Evolutionary conservation across 805 yeast species (phyloP).

Genomic region (Lipomyces sp.): DNA sequence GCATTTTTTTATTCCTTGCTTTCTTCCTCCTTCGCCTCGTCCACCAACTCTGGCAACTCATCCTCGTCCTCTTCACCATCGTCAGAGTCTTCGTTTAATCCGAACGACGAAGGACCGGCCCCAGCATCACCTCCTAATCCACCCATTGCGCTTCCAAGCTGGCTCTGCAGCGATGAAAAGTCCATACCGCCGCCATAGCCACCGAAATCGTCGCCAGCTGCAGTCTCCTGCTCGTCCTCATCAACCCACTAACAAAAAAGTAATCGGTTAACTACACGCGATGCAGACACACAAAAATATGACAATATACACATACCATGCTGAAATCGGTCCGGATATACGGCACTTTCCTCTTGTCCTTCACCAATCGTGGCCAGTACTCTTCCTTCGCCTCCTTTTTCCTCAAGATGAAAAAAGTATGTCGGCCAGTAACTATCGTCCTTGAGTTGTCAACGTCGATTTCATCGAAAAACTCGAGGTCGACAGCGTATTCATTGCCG

Average conservation of each 20-base stretch:
- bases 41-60: constrained; percentile 18
- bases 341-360: constrained; percentile 77
- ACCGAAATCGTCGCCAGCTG: constrained; percentile 53
- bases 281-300: too few species aligned
- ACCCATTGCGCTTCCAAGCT: constrained; percentile 48
- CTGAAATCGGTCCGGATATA: constrained; percentile 93
- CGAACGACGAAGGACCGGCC: constrained; percentile 21
- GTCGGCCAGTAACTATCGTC: constrained; percentile 65
- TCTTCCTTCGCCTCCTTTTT: constrained; percentile 72
- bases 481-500: constrained; percentile 58
- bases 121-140: constrained; percentile 45
- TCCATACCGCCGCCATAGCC: constrained; percentile 45
- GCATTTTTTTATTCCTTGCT: neutral
- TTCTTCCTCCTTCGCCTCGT: constrained; percentile 10
- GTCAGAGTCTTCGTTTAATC: constrained; percentile 36
- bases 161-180: constrained; percentile 47
- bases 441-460: constrained; percentile 68
- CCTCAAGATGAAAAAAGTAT: constrained; percentile 65
- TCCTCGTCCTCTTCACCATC: constrained; percentile 29
- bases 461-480: constrained; percentile 75
- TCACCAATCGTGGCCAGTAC: constrained; percentile 94
- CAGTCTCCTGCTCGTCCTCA: constrained; percentile 93
- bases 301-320: constrained; percentile 43
- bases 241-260: constrained; percentile 74
- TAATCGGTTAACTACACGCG: neutral